Base-by-base conservation (phyloP, 345 rosid genomes). In the Anacardium occidentale region DNA sequence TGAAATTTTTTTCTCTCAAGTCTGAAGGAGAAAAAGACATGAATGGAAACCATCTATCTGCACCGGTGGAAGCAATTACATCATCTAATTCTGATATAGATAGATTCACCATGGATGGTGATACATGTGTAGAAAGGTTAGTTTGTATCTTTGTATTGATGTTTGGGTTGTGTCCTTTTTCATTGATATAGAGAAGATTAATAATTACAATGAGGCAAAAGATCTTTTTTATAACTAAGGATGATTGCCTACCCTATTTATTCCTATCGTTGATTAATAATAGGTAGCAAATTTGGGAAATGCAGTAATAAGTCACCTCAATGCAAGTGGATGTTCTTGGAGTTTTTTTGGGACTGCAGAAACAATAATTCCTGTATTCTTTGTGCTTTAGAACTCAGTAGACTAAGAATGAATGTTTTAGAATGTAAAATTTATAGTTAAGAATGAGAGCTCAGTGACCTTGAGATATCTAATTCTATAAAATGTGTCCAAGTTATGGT, bases 111-210 rank as follows among this genome's bases (percentile, higher is more conserved):
- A 62, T 26, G 53, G 77, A 77, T 47, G 76, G 73, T 70, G 45
- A 55, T 69, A 61, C 44, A 67, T 64, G 40, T 69, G 67, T 72
- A 50, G 71, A 84, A 80, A 85, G 91, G 90, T 85, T 67, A 51
- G 79, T 72, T 24, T 56, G 50, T 57, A 52, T 51, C 44, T 45
- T 32, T 45, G 11, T 54, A 34, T 44, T 63, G 45, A 53, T 76
- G 17, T n/a, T n/a, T 40, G 29, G 64, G 15, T 32, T 13, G 42
- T 61, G 44, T 60, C 17, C 53, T 55, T 20, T 72, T 58, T 65
- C 37, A 42, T 68, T 64, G 44, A 34, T 72, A 10, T 15, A 20
- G 63, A 64, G 66, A 18, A 45, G 34, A 58, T 12, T 32, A 51
- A 17, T 71, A 51, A 50, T 51, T 20, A 12, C 3, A 18, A 22